Base-by-base conservation (phyloP, 305 asterid species). In the Rubia tinctorum region DNA sequence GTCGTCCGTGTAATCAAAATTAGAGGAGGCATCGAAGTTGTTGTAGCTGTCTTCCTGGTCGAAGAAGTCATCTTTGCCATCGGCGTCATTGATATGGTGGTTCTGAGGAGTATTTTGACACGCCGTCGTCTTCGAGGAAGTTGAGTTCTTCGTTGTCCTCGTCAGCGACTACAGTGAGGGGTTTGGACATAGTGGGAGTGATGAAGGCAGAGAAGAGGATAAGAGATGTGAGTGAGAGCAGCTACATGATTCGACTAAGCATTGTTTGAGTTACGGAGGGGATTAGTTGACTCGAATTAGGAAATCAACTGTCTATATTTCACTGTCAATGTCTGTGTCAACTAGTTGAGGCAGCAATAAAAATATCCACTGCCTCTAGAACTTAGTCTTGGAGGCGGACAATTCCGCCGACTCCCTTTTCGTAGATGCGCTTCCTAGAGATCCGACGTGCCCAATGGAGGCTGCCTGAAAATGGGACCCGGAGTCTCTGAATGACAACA, bases 91-190 rank as follows among this genome's bases (percentile, higher is more conserved):
- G 73, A 86, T 76, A 63, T 73, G 76, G 27, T 71, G 84, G 80
- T 81, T 66, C 9, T n/a, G 82, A 72, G 58, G 80, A 62, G 71
- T 25, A 66, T 4, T 69, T 12, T 40, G 18, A 18, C 12, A 72
- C 61, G 51, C 65, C 81, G 75, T 84, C 76, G n/a, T 56, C 84
- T 74, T 89, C 91, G 53, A 93, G 95, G 84, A 89, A 93, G 73
- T 88, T 87, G 73, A 93, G 89, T 78, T 93, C 98, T 71, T 91
- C 96, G 63, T 87, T 92, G 66, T 85, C 88, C 56, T 84, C 91
- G 6, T 60, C 47, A 76, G 80, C 22, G 49, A n/a, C n/a, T n/a
- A 81, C 42, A 73, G 84, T 34, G 72, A 73, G 66, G 20, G 79
- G 18, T 67, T 58, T 69, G 53, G 80, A 74, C 25, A 71, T 81